Percentiles rank a stretch among this genome's conserved stretches.
Evolutionary conservation across 1,139 yeast genomes (phyloP).

Genomic region (Geotrichum histeridarum): DNA sequence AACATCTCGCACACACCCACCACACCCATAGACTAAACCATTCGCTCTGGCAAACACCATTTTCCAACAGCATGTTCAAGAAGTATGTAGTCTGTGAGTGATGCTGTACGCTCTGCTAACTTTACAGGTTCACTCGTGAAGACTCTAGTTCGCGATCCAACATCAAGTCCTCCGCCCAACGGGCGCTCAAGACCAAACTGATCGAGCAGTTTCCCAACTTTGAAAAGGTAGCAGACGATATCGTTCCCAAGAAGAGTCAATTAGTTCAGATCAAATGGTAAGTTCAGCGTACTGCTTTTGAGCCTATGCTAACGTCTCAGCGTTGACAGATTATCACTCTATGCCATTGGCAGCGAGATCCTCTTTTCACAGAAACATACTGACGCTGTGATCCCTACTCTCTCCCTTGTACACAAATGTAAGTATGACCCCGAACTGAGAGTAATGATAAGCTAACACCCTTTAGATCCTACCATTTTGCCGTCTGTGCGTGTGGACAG

Average conservation of each 20-base stretch:
- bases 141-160: conserved; percentile 88
- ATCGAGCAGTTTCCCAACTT: conserved; percentile 66
- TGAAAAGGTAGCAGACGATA: conserved; percentile 70
- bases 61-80: conserved; percentile 18
- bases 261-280: conserved; percentile 69
- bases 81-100: conserved; percentile 14
- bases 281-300: conserved; percentile 4
- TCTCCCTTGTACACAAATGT: conserved; percentile 66
- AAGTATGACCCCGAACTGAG: neutral
- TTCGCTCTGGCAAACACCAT: too few relatives aligned
- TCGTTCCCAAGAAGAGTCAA: conserved; percentile 90
- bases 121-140: conserved; percentile 65
- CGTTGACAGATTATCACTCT: conserved; percentile 80
- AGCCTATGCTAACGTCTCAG: conserved; percentile 19
- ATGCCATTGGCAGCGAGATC: conserved; percentile 67
- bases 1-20: neutral
- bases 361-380: conserved; percentile 79
- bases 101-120: neutral
- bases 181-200: conserved; percentile 71
- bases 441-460: neutral
- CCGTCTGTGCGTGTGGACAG: conserved; percentile 89
- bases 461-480: conserved; percentile 55
- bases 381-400: conserved; percentile 68
- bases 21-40: neutral
- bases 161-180: conserved; percentile 86